Evolutionary conservation across 805 yeast species (phyloP), one percentile per base, ranked within the genome.

Genomic region (Yamadazyma sp.): DNA sequence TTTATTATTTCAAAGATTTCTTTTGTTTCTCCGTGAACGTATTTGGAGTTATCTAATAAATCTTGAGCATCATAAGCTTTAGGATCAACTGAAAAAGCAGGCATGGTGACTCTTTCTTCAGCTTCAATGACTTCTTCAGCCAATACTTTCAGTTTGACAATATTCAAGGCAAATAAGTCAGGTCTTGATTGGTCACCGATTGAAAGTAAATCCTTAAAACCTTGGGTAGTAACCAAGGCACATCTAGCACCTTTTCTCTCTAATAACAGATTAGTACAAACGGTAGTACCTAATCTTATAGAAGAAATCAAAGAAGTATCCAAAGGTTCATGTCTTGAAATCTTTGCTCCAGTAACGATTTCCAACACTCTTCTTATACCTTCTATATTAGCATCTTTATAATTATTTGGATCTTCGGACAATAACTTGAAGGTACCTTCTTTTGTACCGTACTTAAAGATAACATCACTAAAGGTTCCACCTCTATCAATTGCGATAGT

Each of bases 401-500:
- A 87, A 59, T 88, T 87, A 19, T 72, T 67, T 0, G 96, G 95
- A 48, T 87, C 96, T 3, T 84, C 95, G 0, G 95, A 85, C n/a
- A 88, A 65, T 13, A 87, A 62, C 56, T 87, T 88, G 16, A 53
- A 47, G 3, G 84, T 76, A 14, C 74, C 69, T 52, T 82, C 88
- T 60, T 35, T 63, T 60, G 17, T 70, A 51, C 43, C 73, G 63
- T 39, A 65, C 63, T 44, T 58, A 35, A 60, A 85, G 63, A 40
- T 40, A 11, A 53, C 42, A 42, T 53, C 58, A 27, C 53, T 49
- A 29, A 53, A 53, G 5, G 58, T 53, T 24, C 58, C 58, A 35
- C 58, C 58, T 42, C 58, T 39, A 36, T 53, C 58, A 19, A 52
- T 49, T 8, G 56, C 54, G 15, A 53, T 45, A 12, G 31, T 31